A percentile compares a stretch with the other conserved stretches of the same genome.
Conservation (phyloP, 2,329 filamentous ascomycete species). For the Colletotrichum sp. region DNA sequence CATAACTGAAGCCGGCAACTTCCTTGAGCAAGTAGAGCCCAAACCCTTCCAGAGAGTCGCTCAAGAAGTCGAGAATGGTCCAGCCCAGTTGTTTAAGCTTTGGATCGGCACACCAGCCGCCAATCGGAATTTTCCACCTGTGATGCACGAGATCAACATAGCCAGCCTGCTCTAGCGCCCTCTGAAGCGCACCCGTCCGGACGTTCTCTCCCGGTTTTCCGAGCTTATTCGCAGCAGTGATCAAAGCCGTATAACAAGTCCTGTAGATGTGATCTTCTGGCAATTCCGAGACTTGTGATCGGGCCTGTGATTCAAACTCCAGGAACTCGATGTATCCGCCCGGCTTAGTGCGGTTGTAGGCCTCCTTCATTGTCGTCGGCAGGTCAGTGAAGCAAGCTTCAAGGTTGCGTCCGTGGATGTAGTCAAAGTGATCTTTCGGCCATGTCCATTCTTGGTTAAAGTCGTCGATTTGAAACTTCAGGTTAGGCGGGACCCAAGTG, state of each 20-base stretch:
- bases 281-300: neutral
- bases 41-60: slow-evolving; percentile 30
- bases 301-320: slow-evolving; percentile 28
- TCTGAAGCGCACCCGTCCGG: slow-evolving; percentile 23
- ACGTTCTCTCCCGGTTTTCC: slow-evolving; percentile 33
- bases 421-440: slow-evolving; percentile 51
- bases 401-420: slow-evolving; percentile 65
- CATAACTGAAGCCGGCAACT: slow-evolving; percentile 29
- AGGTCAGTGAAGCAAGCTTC: slow-evolving; percentile 63
- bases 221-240: slow-evolving; percentile 32
- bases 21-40: slow-evolving; percentile 30
- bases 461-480: slow-evolving; percentile 41
- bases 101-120: slow-evolving; percentile 20
- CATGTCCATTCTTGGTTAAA: slow-evolving; percentile 48
- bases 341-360: slow-evolving; percentile 53
- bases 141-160: slow-evolving; percentile 23
- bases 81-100: slow-evolving; percentile 15
- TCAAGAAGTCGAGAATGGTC: slow-evolving; percentile 25
- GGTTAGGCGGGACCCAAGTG: slow-evolving; percentile 33
- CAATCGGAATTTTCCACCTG: slow-evolving; percentile 20
- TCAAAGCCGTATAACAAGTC: slow-evolving; percentile 33
- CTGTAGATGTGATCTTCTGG: neutral
- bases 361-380: slow-evolving; percentile 55
- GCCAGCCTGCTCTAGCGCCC: slow-evolving; percentile 26
- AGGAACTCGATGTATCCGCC: slow-evolving; percentile 36